Percentiles rank a stretch among this genome's conserved stretches.
phyloP scores from a whole-genome alignment of 2,329 filamentous ascomycete genomes.

The Exophiala calicioides region DNA sequence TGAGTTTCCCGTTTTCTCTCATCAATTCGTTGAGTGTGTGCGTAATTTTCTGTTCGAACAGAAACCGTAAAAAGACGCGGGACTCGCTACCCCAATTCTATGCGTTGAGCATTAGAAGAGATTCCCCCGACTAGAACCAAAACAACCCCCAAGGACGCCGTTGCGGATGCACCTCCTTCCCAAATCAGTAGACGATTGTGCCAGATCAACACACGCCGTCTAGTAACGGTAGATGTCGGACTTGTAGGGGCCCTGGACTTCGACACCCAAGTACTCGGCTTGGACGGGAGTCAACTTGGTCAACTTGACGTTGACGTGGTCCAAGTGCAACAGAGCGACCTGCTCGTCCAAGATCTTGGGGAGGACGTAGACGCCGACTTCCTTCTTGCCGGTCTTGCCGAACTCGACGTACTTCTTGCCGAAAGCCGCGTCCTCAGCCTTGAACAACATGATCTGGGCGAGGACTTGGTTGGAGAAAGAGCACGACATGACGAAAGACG shows the following conservation, averaged over 20 bases:
- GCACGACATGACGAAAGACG: constrained; percentile 99
- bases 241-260: constrained; percentile 91
- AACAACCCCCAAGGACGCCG: constrained; percentile 21
- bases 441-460: constrained; percentile 97
- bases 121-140: constrained; percentile 1
- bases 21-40: constrained; percentile 17
- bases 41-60: constrained; percentile 10
- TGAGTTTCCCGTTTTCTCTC: constrained; percentile 12
- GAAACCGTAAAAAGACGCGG: neutral
- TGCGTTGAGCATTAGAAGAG: constrained; percentile 33
- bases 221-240: constrained; percentile 71
- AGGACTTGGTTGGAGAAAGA: constrained; percentile 99
- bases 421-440: constrained; percentile 83
- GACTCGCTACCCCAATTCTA: constrained; percentile 13
- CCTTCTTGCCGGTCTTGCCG: constrained; percentile 86
- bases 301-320: constrained; percentile 92
- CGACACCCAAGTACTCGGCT: constrained; percentile 91
- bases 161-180: constrained; percentile 11
- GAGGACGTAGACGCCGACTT: constrained; percentile 89
- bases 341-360: constrained; percentile 99
- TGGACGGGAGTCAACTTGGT: constrained; percentile 81
- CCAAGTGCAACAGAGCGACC: constrained; percentile 90
- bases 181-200: constrained; percentile 1
- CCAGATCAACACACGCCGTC: constrained; percentile 3
- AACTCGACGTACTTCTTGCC: constrained; percentile 95